phyloP scores from a whole-genome alignment of 257 asterid species.

The Gardenia jasminoides region DNA sequence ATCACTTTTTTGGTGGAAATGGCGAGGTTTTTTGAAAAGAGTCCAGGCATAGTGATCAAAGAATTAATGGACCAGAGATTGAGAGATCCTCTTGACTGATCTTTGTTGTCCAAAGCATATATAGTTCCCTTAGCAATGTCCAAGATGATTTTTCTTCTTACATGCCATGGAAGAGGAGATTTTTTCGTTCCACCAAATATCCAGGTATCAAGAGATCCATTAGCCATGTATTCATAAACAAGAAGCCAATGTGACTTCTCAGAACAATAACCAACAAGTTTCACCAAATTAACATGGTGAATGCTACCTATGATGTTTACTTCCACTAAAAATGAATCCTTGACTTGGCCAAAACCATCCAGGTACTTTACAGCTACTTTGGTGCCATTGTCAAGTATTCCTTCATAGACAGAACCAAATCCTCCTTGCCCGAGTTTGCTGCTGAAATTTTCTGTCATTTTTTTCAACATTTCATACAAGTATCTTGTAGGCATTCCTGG shows the following conservation, averaged over 20 bases:
- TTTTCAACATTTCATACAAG: slow-evolving; percentile 16
- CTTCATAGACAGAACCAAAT: slow-evolving; percentile 30
- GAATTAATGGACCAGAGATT: no score
- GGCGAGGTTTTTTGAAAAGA: no score
- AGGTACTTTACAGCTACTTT: slow-evolving; percentile 24
- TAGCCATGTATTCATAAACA: slow-evolving; percentile 20
- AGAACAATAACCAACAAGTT: slow-evolving; percentile 21
- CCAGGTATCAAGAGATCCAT: slow-evolving; percentile 25
- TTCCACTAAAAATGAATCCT: slow-evolving; percentile 20
- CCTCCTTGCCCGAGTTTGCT: slow-evolving; percentile 29
- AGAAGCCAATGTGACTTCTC: slow-evolving; percentile 23
- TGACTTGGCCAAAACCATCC: neutral
- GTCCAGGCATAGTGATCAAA: no score
- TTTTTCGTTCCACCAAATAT: slow-evolving; percentile 7
- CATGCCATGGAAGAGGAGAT: slow-evolving; percentile 14
- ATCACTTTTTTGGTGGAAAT: no score
- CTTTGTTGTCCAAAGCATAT: no score
- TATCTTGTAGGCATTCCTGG: slow-evolving; percentile 31
- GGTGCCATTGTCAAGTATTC: slow-evolving; percentile 13
- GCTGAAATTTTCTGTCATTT: slow-evolving; percentile 16
- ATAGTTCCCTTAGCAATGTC: slow-evolving; percentile 30
- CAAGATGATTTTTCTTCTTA: slow-evolving; percentile 15
- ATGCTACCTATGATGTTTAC: slow-evolving; percentile 27
- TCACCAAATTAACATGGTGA: slow-evolving; percentile 25
- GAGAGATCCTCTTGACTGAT: no score